Base-by-base conservation (phyloP, 1,284 basidiomycete genomes). In the Lentinus polychrous region DNA sequence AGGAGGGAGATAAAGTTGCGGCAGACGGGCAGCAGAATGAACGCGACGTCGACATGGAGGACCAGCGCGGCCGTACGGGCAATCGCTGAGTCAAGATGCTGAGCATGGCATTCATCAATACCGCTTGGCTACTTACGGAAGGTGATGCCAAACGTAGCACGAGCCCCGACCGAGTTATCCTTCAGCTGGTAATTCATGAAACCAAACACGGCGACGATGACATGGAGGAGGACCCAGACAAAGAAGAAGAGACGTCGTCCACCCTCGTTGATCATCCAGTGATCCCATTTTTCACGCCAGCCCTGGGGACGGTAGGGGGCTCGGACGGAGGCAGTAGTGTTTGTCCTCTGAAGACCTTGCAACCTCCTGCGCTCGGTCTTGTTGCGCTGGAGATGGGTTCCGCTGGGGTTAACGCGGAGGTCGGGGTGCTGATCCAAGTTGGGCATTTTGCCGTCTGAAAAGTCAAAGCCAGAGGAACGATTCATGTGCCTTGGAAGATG, bases 231-330 rank as follows among this genome's bases (percentile, higher is more conserved):
- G 42, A 92, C 67, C 78, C 83, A 92, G 53, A 79, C 65, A 48
- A 70, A 76, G 67, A 93, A 89, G 71, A 92, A 89, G 27, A 93
- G 53, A 47, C 79, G 74, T 44, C 79, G 75, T 14, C 83, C 80
- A 40, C 91, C 92, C 61, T 94, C 91, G 62, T 94, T 94, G 62
- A 93, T 89, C 86, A 91, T 87, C 91, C 92, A 94, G 24, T 81
- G 59, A 55, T 77, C 72, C 60, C 80, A 75, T 55, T 66, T 76
- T 53, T 80, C 72, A 38, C 60, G 59, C 48, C 68, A 60, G 24
- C 71, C 66, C 38, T 59, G 64, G 43, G 70, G 64, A 57, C 67
- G 60, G 43, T 59, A 60, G 2, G 58, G 57, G 15, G 60, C 58
- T 20, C 57, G 57, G 1, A 54, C 52, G 3, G 70, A 67, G 12